Conservation (phyloP, 257 asterid genomes). For the Capsicum rhomboideum region DNA sequence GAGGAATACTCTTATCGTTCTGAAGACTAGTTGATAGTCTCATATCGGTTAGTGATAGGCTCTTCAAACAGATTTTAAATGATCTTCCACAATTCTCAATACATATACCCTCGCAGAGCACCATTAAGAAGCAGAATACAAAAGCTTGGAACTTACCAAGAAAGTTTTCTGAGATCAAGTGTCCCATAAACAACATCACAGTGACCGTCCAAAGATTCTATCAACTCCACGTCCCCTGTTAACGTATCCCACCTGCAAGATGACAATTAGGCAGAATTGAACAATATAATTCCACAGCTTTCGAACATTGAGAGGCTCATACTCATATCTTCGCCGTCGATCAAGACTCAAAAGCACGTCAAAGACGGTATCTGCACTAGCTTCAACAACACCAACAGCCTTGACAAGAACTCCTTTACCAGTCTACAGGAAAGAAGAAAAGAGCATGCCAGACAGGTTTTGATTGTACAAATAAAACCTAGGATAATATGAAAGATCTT, state of each 20-base stretch:
- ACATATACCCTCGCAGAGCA: not conserved
- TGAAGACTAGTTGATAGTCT: not conserved
- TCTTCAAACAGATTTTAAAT: not conserved
- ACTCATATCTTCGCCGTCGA: slow-evolving; percentile 83
- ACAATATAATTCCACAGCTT: not conserved
- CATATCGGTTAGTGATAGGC: not conserved
- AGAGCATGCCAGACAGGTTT: not conserved
- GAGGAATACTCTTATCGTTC: not conserved
- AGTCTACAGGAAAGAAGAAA: slow-evolving; percentile 28
- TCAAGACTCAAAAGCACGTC: slow-evolving; percentile 71
- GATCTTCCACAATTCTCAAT: not conserved
- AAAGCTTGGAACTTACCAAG: slow-evolving; percentile 43
- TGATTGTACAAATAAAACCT: not conserved
- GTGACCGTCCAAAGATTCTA: slow-evolving; percentile 76
- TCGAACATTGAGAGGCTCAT: slow-evolving; percentile 24
- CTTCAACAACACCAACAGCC: slow-evolving; percentile 93
- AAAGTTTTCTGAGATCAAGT: slow-evolving; percentile 65
- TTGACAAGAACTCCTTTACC: slow-evolving; percentile 82
- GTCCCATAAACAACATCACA: slow-evolving; percentile 86
- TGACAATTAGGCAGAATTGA: slow-evolving; percentile 22
- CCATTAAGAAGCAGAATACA: not conserved
- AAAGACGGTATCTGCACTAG: slow-evolving; percentile 87
- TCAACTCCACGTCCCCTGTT: slow-evolving; percentile 86
- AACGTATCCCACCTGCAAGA: slow-evolving; percentile 91
- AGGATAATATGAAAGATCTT: not conserved